Percentiles rank a stretch among this genome's conserved stretches.
These are phyloP conservation scores for Aspergillus ostianus DNA, from an alignment of 495 filamentous ascomycete species.

Conservation along the genomic window DNA sequence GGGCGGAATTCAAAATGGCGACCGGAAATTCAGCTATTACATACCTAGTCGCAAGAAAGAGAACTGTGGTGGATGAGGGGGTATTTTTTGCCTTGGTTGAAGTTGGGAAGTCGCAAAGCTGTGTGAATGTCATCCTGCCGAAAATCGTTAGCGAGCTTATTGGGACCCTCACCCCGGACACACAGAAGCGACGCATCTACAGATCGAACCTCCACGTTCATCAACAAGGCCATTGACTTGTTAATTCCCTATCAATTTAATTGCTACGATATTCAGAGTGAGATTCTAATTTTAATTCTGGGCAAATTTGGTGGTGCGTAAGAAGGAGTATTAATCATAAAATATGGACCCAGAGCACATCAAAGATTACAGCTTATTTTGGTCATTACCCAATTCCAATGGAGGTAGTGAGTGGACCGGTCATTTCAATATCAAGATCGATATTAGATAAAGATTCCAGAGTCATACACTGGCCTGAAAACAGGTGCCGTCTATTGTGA, in stretches of 20 bases:
- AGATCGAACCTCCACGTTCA: conserved; percentile 25
- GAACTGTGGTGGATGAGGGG: conserved; percentile 37
- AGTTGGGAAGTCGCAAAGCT: conserved; percentile 43
- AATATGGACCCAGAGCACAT: not conserved
- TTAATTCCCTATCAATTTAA: not conserved
- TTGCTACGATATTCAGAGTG: not conserved
- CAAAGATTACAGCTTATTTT: conserved; percentile 6
- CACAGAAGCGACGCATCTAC: conserved; percentile 26
- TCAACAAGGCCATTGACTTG: conserved; percentile 5
- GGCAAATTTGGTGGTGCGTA: not conserved
- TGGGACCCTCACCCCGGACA: conserved; percentile 35
- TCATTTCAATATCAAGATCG: conserved; percentile 11
- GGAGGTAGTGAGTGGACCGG: conserved; percentile 2
- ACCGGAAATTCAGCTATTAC: conserved; percentile 24
- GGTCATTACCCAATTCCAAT: conserved; percentile 11
- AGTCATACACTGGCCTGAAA: conserved; percentile 7
- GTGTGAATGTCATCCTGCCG: conserved; percentile 45
- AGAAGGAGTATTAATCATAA: not conserved
- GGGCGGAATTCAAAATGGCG: conserved; percentile 22
- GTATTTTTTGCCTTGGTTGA: conserved; percentile 42
- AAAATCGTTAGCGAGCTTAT: conserved; percentile 53
- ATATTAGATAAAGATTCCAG: conserved; percentile 4
- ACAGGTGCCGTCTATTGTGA: conserved; percentile 10
- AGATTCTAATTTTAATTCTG: conserved; percentile 7
- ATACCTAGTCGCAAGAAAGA: conserved; percentile 40